A percentile compares a stretch with the other conserved stretches of the same genome.
These are phyloP conservation scores for Drechslerella dactyloides DNA, from an alignment of 2,329 filamentous ascomycete species.

Conservation along the genomic window DNA sequence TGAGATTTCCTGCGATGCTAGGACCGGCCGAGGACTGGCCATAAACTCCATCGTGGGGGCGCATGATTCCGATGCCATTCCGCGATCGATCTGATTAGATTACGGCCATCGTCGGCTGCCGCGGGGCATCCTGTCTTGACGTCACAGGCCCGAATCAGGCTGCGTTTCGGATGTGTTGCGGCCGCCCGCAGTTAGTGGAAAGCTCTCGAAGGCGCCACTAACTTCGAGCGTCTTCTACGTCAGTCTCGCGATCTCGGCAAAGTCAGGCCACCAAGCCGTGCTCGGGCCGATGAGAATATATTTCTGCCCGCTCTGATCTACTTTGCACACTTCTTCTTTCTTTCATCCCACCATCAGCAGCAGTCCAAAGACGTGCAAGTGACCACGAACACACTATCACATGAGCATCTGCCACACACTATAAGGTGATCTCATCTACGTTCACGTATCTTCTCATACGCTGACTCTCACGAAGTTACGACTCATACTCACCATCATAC, in stretches of 20 bases:
- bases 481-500: neutral
- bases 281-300: constrained; percentile 17
- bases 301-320: constrained; percentile 9
- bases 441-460: neutral
- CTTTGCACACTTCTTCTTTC: constrained; percentile 7
- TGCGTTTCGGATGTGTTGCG: constrained; percentile 25
- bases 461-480: constrained; percentile 35
- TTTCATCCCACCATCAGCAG: constrained; percentile 19
- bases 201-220: constrained; percentile 38
- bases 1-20: neutral
- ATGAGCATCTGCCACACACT: constrained; percentile 32
- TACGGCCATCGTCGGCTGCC: neutral
- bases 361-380: constrained; percentile 15
- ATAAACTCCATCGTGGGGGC: neutral
- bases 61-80: neutral
- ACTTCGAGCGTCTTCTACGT: constrained; percentile 45
- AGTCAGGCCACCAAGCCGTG: constrained; percentile 27
- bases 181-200: constrained; percentile 30
- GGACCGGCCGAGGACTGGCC: neutral
- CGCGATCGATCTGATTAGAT: neutral
- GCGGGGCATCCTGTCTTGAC: constrained; percentile 27
- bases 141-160: constrained; percentile 29
- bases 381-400: constrained; percentile 26
- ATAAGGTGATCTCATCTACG: neutral
- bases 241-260: constrained; percentile 40